Evolutionary conservation across 129 eudicot species (phyloP).

Genomic region (Daucus carota): DH1_v3.0 NC_030389.2:43092501-43093000

Average conservation of each 20-base stretch:
- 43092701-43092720: conserved; percentile 82
- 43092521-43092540: conserved; percentile 50
- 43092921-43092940: conserved; percentile 56
- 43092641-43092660: conserved; percentile 66
- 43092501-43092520: conserved; percentile 43
- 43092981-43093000: conserved; percentile 49
- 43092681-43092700: conserved; percentile 66
- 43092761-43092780: conserved; percentile 76
- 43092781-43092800: conserved; percentile 70
- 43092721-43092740: conserved; percentile 66
- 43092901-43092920: conserved; percentile 71
- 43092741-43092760: conserved; percentile 60
- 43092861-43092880: conserved; percentile 76
- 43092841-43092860: conserved; percentile 50
- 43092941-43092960: conserved; percentile 73
- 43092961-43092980: conserved; percentile 52
- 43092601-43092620: conserved; percentile 42
- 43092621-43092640: conserved; percentile 64
- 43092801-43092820: conserved; percentile 52
- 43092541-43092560: conserved; percentile 55
- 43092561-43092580: conserved; percentile 66
- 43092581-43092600: conserved; percentile 71
- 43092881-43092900: conserved; percentile 71
- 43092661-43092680: conserved; percentile 61
- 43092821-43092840: conserved; percentile 66